Conservation (phyloP, 306 rosid species). For the Pterocarpus macrocarpus region DNA sequence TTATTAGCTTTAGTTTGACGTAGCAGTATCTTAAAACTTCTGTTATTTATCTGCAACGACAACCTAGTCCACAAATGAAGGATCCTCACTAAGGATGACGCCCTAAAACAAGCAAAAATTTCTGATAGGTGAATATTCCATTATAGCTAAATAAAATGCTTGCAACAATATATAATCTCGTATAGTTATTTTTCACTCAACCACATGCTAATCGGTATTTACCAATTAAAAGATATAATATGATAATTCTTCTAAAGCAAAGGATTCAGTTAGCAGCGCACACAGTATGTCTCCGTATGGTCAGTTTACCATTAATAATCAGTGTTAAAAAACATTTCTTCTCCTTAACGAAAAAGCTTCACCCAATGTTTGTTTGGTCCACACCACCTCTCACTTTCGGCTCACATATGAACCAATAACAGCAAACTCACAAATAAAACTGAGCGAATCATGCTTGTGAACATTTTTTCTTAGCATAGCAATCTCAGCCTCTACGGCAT, state of each 20-base stretch:
- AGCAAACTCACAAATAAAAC: constrained; percentile 11
- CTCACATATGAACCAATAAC: constrained; percentile 30
- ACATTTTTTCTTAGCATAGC: constrained; percentile 43
- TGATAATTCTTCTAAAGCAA: constrained; percentile 2
- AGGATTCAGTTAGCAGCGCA: constrained; percentile 28
- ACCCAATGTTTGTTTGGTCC: constrained; percentile 40
- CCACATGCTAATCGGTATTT: constrained; percentile 13
- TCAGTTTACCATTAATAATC: constrained; percentile 43
- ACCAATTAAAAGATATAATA: background rate
- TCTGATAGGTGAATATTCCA: constrained; percentile 16
- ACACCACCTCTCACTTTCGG: constrained; percentile 42
- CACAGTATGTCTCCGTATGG: constrained; percentile 31
- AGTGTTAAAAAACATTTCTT: constrained; percentile 36
- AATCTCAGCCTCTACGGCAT: constrained; percentile 80
- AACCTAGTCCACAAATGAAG: constrained; percentile 42
- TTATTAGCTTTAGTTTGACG: constrained; percentile 42
- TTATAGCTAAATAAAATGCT: constrained; percentile 11
- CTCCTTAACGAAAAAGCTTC: constrained; percentile 60
- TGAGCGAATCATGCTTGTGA: constrained; percentile 17
- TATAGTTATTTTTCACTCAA: background rate
- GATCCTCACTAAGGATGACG: constrained; percentile 12
- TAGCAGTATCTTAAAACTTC: constrained; percentile 44
- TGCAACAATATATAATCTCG: background rate
- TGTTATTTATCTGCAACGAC: constrained; percentile 35
- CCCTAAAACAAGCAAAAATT: constrained; percentile 36